Percentiles rank a stretch among this genome's conserved stretches.
phyloP scores from a whole-genome alignment of 768 basidiomycete species.

The Fistulinella prunicolor region DNA sequence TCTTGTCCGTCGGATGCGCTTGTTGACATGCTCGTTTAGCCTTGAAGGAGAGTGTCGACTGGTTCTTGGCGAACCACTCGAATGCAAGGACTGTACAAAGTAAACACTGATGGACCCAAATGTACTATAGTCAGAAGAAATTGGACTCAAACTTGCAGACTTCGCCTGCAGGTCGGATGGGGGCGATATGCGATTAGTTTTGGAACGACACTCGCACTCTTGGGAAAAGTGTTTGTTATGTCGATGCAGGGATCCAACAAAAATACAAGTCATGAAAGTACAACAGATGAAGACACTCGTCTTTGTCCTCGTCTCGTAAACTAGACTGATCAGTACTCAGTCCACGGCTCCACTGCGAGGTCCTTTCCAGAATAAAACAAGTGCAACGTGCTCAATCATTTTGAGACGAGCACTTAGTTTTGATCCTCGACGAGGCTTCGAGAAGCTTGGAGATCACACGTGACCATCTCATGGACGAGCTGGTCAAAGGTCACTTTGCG shows the following conservation, averaged over 20 bases:
- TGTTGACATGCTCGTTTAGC: conserved; percentile 42
- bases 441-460: conserved; percentile 71
- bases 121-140: conserved; percentile 7
- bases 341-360: conserved; percentile 5
- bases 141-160: not conserved
- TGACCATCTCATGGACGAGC: conserved; percentile 91
- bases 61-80: conserved; percentile 84
- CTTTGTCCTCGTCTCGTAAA: conserved; percentile 1
- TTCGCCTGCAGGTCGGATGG: not conserved
- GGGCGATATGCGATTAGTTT: too few species aligned
- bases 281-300: not conserved
- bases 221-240: too few species aligned
- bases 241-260: not conserved
- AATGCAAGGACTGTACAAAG: conserved; percentile 59
- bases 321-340: conserved; percentile 1
- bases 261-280: not conserved
- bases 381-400: not conserved
- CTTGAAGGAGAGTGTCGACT: conserved; percentile 71
- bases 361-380: conserved; percentile 1
- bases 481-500: conserved; percentile 78
- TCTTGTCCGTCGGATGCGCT: not conserved
- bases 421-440: conserved; percentile 79
- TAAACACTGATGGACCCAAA: conserved; percentile 7
- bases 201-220: too few species aligned
- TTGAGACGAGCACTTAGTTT: conserved; percentile 43